Evolutionary conservation across 208 protist species (phyloP).

Genomic region (Trichomonas vaginalis): DNA sequence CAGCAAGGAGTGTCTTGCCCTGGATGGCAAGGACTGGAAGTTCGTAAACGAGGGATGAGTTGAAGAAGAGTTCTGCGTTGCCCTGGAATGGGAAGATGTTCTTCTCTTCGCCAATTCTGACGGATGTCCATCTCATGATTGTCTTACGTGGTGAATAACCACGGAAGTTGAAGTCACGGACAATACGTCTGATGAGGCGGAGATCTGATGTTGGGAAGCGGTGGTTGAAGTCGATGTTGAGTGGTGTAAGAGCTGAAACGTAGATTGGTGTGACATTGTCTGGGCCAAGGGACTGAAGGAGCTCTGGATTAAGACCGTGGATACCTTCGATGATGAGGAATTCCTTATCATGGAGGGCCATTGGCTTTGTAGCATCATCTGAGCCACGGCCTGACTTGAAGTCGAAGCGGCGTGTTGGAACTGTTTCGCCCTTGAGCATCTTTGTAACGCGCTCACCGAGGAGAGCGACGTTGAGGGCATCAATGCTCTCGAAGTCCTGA

Average conservation of each 20-base stretch:
- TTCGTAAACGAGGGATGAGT: neutral
- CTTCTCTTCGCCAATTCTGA: neutral
- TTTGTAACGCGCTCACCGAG: neutral
- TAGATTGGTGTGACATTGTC: neutral
- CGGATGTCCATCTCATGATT: neutral
- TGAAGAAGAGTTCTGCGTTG: neutral
- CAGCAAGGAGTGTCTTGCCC: neutral
- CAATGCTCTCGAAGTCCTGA: neutral
- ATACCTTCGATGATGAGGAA: slow-evolving; percentile 11
- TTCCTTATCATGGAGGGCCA: neutral
- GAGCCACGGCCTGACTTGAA: neutral
- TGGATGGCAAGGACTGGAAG: neutral
- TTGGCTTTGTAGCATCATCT: neutral
- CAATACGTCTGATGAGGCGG: neutral
- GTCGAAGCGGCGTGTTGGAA: neutral
- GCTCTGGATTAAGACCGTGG: neutral
- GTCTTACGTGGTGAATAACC: neutral
- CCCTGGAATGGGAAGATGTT: neutral
- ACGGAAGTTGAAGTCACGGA: neutral
- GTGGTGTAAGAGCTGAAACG: neutral
- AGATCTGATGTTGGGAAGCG: too few relatives aligned
- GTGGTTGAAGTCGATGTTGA: neutral
- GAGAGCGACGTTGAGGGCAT: neutral
- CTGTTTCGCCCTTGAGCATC: neutral
- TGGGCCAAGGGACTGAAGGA: neutral